Evolutionary conservation across 1,284 basidiomycete species (phyloP).

Genomic region (Agaricales sp.): DNA sequence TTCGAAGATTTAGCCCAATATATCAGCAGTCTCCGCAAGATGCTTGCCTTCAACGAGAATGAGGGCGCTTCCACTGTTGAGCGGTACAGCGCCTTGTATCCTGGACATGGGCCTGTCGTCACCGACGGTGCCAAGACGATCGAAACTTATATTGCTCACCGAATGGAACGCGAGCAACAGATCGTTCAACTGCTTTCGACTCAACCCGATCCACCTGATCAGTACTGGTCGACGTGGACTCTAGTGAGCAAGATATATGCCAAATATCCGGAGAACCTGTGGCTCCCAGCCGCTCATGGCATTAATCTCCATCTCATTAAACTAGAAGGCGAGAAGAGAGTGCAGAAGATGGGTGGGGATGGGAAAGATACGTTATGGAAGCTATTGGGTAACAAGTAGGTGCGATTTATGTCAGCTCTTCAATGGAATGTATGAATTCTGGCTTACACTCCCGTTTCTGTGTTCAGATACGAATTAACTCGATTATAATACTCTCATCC

Average conservation of each 20-base stretch:
- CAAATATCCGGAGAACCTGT: conserved; percentile 60
- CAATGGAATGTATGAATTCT: too few species aligned
- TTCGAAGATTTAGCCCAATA: conserved; percentile 82
- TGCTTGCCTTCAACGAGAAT: conserved; percentile 32
- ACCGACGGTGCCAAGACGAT: conserved; percentile 49
- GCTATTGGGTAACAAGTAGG: too few species aligned
- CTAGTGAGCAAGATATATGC: conserved; percentile 62
- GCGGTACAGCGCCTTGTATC: conserved; percentile 52
- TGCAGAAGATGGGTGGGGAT: conserved; percentile 38
- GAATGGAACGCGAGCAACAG: conserved; percentile 75
- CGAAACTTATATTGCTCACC: conserved; percentile 69
- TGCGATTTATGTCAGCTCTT: too few species aligned
- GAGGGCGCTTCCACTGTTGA: conserved; percentile 18
- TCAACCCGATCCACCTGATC: conserved; percentile 16
- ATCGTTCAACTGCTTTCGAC: conserved; percentile 52
- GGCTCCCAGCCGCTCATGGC: conserved; percentile 63
- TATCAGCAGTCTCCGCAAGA: conserved; percentile 54
- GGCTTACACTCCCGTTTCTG: too few species aligned
- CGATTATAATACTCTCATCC: too few species aligned
- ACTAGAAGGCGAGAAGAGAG: conserved; percentile 56
- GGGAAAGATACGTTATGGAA: conserved; percentile 20
- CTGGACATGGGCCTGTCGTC: conserved; percentile 82
- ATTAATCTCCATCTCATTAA: conserved; percentile 71
- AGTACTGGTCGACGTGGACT: conserved; percentile 50
- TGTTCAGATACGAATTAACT: too few species aligned